A percentile compares a stretch with the other conserved stretches of the same genome.
phyloP scores from a whole-genome alignment of 2,329 filamentous ascomycete species.

The Xylaria sp. region DNA sequence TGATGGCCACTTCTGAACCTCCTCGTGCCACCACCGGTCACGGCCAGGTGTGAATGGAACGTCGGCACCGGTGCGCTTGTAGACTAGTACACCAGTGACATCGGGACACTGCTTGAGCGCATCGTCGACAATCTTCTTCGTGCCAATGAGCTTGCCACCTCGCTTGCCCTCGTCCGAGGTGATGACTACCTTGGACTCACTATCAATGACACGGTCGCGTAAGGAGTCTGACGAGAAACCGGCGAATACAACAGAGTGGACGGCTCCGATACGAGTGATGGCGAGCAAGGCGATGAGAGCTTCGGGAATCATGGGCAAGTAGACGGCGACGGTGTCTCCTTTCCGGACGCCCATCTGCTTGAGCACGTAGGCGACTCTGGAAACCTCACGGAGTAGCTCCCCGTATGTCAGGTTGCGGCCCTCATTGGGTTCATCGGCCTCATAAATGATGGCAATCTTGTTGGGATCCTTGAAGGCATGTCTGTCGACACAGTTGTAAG shows the following conservation, averaged over 20 bases:
- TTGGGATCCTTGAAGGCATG: constrained; percentile 96
- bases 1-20: constrained; percentile 94
- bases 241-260: constrained; percentile 98
- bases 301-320: constrained; percentile 99
- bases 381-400: constrained; percentile 93
- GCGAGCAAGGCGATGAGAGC: constrained; percentile 91
- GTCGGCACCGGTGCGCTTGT: constrained; percentile 92
- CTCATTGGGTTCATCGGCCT: constrained; percentile 89
- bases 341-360: constrained; percentile 97
- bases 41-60: constrained; percentile 90
- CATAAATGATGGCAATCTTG: constrained; percentile 97
- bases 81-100: constrained; percentile 87
- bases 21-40: constrained; percentile 98
- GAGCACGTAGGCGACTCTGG: constrained; percentile 84
- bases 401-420: constrained; percentile 92
- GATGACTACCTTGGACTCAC: constrained; percentile 91
- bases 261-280: constrained; percentile 89
- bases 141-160: constrained; percentile 95
- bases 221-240: constrained; percentile 97
- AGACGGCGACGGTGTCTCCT: constrained; percentile 96
- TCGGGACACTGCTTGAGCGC: constrained; percentile 95
- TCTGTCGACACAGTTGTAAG: constrained; percentile 96
- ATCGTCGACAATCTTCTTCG: constrained; percentile 99
- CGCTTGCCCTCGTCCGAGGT: constrained; percentile 98
- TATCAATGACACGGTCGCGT: constrained; percentile 93